These are phyloP conservation scores for Plicaturopsis crispa DNA, from an alignment of 768 basidiomycete species.

Conservation along the genomic window DNA sequence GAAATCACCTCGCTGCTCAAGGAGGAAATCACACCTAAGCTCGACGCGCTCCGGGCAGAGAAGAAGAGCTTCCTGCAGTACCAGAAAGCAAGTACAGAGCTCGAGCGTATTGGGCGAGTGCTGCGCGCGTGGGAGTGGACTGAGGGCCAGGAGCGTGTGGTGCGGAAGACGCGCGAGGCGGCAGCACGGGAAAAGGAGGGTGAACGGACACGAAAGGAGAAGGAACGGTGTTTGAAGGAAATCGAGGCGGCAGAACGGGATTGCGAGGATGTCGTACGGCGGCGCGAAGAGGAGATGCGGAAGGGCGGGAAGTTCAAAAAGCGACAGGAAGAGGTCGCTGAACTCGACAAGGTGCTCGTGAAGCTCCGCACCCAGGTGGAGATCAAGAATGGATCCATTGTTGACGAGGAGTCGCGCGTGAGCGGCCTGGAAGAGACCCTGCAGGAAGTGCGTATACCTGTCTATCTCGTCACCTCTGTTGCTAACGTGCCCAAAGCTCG, in stretches of 20 bases:
- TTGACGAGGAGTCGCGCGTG: slow-evolving; percentile 68
- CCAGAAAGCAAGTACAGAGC: slow-evolving; percentile 82
- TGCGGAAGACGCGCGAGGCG: slow-evolving; percentile 51
- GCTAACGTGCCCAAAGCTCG: slow-evolving; percentile 36
- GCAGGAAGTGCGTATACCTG: slow-evolving; percentile 39
- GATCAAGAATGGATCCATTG: slow-evolving; percentile 65
- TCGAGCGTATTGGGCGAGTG: slow-evolving; percentile 77
- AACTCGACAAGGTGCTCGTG: slow-evolving; percentile 70
- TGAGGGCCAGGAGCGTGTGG: slow-evolving; percentile 44
- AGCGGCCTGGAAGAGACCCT: slow-evolving; percentile 45
- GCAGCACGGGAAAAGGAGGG: slow-evolving; percentile 41
- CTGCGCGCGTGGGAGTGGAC: slow-evolving; percentile 89
- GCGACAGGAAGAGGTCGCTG: slow-evolving; percentile 72
- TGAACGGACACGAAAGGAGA: slow-evolving; percentile 35
- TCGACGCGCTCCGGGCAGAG: slow-evolving; percentile 84
- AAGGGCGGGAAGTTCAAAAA: slow-evolving; percentile 91
- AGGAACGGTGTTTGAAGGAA: slow-evolving; percentile 45
- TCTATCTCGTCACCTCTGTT: not conserved
- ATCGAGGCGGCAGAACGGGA: slow-evolving; percentile 61
- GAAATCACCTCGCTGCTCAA: slow-evolving; percentile 74
- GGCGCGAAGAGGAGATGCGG: slow-evolving; percentile 79
- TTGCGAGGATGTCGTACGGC: slow-evolving; percentile 55
- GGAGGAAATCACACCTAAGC: slow-evolving; percentile 92
- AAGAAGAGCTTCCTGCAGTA: slow-evolving; percentile 85
- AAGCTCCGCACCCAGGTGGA: slow-evolving; percentile 84